Evolutionary conservation across 2,329 filamentous ascomycete genomes (phyloP), one percentile per base, ranked within the genome.

Genomic region (Shiraia bambusicola): DNA sequence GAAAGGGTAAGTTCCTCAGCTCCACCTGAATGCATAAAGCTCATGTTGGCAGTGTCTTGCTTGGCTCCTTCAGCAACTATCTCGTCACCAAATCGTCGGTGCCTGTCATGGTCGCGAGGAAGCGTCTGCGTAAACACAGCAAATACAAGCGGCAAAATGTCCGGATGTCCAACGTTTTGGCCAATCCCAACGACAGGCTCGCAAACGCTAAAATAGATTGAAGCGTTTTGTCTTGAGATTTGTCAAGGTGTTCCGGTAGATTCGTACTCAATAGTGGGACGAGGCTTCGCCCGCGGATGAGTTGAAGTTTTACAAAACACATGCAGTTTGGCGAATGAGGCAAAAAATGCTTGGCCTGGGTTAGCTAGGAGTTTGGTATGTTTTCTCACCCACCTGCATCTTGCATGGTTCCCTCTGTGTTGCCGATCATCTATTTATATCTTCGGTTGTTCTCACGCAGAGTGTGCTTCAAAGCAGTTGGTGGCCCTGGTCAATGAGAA

Each of bases 11-110:
- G 85, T 73, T 37, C 28, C 34, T 31, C 17, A 12, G 17, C 1
- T 13, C 4, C 12, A n/a, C 16, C 26, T 8, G n/a, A 6, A 30
- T 30, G 42, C 53, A 57, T 50, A 34, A 42, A 43, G 32, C 56
- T 66, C 48, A 67, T 37, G 36, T 30, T 47, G 42, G 36, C 56
- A 94, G 91, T 63, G 92, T 96, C 15, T 84, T 98, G 47, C 79
- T 98, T 22, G 93, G 93, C 17, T 96, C 91, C 0, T 97, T 98
- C 70, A 95, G 88, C 47, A 97, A 97, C 66, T 98, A 98, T 63
- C 78, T 98, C 6, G 91, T 98, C 24, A 95, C 90, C 27, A 97
- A 97, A 73, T 95, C 89, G 50, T 95, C 88, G 2, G 90, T 95
- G 12, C 93, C 93, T 0, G 93, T 98, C 46, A 98, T 98, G 93